Evolutionary conservation across 176 grass and related monocot species (phyloP), one percentile per base, ranked within the genome.

Genomic region (Stipa capillata): DNA sequence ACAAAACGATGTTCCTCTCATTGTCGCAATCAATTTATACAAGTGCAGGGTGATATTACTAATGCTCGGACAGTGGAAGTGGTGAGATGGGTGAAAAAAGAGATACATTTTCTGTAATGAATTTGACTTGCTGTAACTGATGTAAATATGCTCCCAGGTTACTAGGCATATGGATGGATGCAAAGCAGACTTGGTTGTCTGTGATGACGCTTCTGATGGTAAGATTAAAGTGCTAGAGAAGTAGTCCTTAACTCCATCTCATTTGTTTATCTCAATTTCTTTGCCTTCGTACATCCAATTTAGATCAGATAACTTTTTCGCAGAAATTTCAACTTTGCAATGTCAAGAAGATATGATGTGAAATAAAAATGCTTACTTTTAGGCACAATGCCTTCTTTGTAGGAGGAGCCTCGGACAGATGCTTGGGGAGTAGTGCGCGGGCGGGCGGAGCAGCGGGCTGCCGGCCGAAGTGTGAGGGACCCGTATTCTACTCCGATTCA

Each of bases 61-160:
- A 97, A 97, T 94, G 89, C 89, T n/a, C n/a, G 91, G 8, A 97
- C 91, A n/a, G 94, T 91, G 1, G 94, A 97, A 92, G 84, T 93
- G 89, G 94, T 97, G 82, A 87, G 52, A 32, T 78, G 10, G 44
- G 57, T 14, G 0, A 31, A 60, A 6, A 17, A 14, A 73, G 3
- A 63, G 41, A 13, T 45, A 1, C 2, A 3, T n/a, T 37, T 27
- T 80, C 0, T 40, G n/a, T 11, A 15, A 47, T 33, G 14, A 15
- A 6, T 8, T 15, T 5, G 4, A 14, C 17, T 81, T 36, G 17
- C 17, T n/a, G n/a, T 82, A 47, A 70, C 70, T 39, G 16, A 47
- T 64, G 10, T 80, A 18, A 6, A 55, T 88, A 28, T 60, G 43
- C 39, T 85, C 1, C 21, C 64, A 97, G 89, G 89, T 97, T 59